A percentile compares a stretch with the other conserved stretches of the same genome.
Evolutionary conservation across 495 filamentous ascomycete genomes (phyloP).

Genomic region (Xylona heveae): DNA sequence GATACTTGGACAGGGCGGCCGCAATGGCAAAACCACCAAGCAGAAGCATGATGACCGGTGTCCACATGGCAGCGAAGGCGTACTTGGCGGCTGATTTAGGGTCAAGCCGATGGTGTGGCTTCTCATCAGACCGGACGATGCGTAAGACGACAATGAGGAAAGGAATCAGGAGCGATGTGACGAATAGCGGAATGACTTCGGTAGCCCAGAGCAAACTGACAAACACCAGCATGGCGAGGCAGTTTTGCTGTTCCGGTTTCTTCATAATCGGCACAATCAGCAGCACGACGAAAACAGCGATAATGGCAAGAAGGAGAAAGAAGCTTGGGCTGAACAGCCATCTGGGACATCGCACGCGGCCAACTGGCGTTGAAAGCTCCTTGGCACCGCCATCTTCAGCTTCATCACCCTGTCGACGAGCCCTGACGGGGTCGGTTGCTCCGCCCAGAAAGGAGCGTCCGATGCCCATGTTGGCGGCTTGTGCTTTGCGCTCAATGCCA

Average conservation of each 20-base stretch:
- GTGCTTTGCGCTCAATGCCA: conserved; percentile 85
- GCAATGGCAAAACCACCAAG: conserved; percentile 93
- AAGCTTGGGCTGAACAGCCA: conserved; percentile 76
- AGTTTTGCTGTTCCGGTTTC: conserved; percentile 80
- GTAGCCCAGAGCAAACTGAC: conserved; percentile 94
- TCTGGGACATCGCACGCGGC: conserved; percentile 45
- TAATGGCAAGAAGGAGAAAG: conserved; percentile 46
- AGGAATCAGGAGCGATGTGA: conserved; percentile 82
- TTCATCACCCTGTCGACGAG: conserved; percentile 68
- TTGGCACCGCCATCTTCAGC: conserved; percentile 32
- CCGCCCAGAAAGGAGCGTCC: conserved; percentile 57
- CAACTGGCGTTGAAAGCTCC: conserved; percentile 62
- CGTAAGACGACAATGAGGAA: conserved; percentile 77
- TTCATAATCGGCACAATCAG: conserved; percentile 60
- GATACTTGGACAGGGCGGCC: conserved; percentile 87
- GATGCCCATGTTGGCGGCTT: conserved; percentile 80
- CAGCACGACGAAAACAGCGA: conserved; percentile 50
- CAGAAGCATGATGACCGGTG: conserved; percentile 94
- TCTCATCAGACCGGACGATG: conserved; percentile 59
- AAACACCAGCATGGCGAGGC: conserved; percentile 79
- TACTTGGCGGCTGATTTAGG: conserved; percentile 56
- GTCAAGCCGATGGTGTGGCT: conserved; percentile 44
- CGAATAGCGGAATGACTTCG: conserved; percentile 92
- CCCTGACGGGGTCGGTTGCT: conserved; percentile 43
- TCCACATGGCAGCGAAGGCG: conserved; percentile 95